A percentile compares a stretch with the other conserved stretches of the same genome.
phyloP scores from a whole-genome alignment of 225 moss, liverwort and hornwort genomes.

The Polytrichum commune region DNA sequence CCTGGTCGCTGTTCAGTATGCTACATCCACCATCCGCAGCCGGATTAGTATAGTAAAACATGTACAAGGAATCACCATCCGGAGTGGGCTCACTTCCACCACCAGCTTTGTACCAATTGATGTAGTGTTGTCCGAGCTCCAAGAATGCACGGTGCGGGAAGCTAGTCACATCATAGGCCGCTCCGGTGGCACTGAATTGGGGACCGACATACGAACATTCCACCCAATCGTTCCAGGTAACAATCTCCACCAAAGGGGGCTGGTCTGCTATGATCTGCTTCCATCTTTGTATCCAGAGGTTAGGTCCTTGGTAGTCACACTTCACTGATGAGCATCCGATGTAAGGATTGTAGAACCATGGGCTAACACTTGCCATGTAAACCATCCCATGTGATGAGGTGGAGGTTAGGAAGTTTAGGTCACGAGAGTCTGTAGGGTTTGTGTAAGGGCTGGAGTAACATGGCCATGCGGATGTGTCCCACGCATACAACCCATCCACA shows the following conservation, averaged over 20 bases:
- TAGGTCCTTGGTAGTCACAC: slow-evolving; percentile 18
- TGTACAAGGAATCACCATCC: slow-evolving; percentile 1
- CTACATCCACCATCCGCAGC: slow-evolving; percentile 5
- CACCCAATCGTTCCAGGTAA: slow-evolving; percentile 9
- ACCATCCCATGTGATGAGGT: slow-evolving; percentile 4
- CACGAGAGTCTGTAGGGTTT: slow-evolving; percentile 3
- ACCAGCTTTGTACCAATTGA: slow-evolving; percentile 27
- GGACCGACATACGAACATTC: slow-evolving; percentile 19
- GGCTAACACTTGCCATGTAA: slow-evolving; percentile 12
- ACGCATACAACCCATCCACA: slow-evolving; percentile 16
- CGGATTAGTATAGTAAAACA: slow-evolving; percentile 20
- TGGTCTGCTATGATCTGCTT: slow-evolving; percentile 13
- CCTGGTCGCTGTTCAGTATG: slow-evolving; percentile 4
- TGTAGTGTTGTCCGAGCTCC: slow-evolving; percentile 22
- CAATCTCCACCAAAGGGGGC: too few relatives aligned
- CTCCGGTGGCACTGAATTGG: slow-evolving; percentile 7
- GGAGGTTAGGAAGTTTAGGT: neutral
- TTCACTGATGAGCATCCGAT: slow-evolving; percentile 8
- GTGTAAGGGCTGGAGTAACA: slow-evolving; percentile 4
- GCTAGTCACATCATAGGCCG: slow-evolving; percentile 6
- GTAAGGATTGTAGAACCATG: slow-evolving; percentile 22
- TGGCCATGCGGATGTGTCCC: slow-evolving; percentile 27
- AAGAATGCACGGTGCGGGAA: slow-evolving; percentile 20
- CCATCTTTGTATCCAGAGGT: slow-evolving; percentile 24
- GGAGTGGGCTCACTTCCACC: slow-evolving; percentile 9